Evolutionary conservation across 2,329 filamentous ascomycete species (phyloP).

Genomic region (Rhinocladiella similis): DNA sequence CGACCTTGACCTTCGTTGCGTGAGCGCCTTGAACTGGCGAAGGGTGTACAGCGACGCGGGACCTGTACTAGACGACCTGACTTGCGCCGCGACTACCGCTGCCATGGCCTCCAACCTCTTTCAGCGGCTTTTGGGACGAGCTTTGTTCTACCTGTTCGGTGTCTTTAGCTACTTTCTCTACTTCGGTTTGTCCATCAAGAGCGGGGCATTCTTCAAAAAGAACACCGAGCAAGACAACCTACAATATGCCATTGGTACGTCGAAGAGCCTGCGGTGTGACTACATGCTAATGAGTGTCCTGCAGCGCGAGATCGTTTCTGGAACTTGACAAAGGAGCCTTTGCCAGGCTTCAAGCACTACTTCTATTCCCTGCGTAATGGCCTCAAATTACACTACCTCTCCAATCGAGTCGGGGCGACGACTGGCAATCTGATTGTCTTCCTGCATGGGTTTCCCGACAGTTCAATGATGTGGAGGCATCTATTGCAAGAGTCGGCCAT

Average conservation of each 20-base stretch:
- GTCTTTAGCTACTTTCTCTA: conserved; percentile 39
- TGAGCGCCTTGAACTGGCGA: too few relatives aligned
- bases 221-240: conserved; percentile 41
- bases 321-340: conserved; percentile 48
- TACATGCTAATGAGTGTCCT: conserved; percentile 4
- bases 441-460: conserved; percentile 62
- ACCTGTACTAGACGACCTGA: conserved; percentile 7
- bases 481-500: conserved; percentile 45
- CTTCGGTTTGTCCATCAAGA: conserved; percentile 31
- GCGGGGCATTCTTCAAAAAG: conserved; percentile 40
- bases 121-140: conserved; percentile 2
- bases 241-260: conserved; percentile 43
- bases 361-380: conserved; percentile 53
- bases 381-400: conserved; percentile 57
- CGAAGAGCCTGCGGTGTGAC: background rate
- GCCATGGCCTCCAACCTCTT: conserved; percentile 18
- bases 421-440: conserved; percentile 48
- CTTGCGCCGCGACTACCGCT: background rate
- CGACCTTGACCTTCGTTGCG: background rate
- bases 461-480: conserved; percentile 55
- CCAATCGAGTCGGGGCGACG: conserved; percentile 37
- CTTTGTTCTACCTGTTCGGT: conserved; percentile 31
- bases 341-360: conserved; percentile 48
- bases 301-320: conserved; percentile 55
- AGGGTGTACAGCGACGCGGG: background rate